Evolutionary conservation across 2,329 filamentous ascomycete genomes (phyloP).

Genomic region (Zelopaecilomyces penicillatus): DNA sequence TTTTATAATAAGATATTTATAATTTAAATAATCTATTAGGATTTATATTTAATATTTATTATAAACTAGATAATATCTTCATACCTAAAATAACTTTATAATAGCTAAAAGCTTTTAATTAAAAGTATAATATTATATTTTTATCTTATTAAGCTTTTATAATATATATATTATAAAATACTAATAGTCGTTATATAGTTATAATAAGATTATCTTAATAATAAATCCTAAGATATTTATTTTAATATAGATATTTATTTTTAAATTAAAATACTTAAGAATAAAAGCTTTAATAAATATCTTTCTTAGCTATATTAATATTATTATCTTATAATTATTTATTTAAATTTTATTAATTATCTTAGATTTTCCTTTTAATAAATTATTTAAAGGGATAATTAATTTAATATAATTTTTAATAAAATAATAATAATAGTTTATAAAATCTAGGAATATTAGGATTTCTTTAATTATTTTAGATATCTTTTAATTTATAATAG

Average conservation of each 20-base stretch:
- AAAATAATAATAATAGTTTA: slow-evolving; percentile 1
- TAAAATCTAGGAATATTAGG: slow-evolving; percentile 1
- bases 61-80: too few relatives aligned
- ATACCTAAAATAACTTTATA: too few relatives aligned
- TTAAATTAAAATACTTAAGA: background rate
- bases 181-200: background rate
- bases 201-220: background rate
- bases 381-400: background rate
- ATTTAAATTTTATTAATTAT: background rate
- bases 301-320: background rate
- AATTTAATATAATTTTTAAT: background rate
- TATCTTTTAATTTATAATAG: slow-evolving; percentile 1
- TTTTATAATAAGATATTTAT: background rate
- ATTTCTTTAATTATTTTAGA: slow-evolving; percentile 1
- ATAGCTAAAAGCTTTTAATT: background rate
- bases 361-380: background rate
- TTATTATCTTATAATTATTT: background rate
- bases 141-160: slow-evolving; percentile 1
- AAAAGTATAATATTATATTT: background rate
- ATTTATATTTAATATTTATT: background rate
- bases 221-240: background rate
- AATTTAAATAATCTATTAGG: slow-evolving; percentile 1
- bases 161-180: background rate
- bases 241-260: background rate
- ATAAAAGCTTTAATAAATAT: background rate